Base-by-base conservation (phyloP, 805 yeast genomes). In the Candida dajiaensis region DNA sequence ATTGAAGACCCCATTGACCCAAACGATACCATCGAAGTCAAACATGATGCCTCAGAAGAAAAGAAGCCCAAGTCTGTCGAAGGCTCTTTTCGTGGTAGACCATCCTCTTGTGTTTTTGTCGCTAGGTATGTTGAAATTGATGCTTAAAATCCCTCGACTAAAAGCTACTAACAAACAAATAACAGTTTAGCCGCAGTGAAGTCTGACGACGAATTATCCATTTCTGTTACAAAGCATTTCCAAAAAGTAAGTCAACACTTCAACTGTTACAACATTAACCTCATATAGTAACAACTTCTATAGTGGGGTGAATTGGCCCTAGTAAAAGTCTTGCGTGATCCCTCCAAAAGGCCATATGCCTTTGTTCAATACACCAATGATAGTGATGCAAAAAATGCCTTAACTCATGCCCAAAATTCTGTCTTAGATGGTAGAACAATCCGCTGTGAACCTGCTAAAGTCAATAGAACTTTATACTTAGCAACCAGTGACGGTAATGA, bases 401-500 rank as follows among this genome's bases (percentile, higher is more conserved):
- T 89, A 44, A 65, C 62, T 18, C 71, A 72, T 49, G 95, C 89
- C 11, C 92, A 86, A 56, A 81, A 82, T 47, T 72, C 88, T 6
- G 63, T 70, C 7, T 65, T 89, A 41, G 80, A 86, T 61, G 95
- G 89, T 13, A 74, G 96, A 61, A 70, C 79, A 4, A 78, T 92
- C 39, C 76, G 97, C 46, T 87, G 96, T 66, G 97, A 92, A 66
- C 82, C 82, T 18, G 98, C 98, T 1, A 82, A 85, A 58, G 96
- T 90, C 40, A 92, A 90, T 65, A 74, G 97, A 52, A 90, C 97
- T 13, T 69, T 92, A 38, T 85, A 78, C 60, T 63, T 89, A 40
- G 65, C 80, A 12, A 62, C 67, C 12, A 54, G 63, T 15, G 47
- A 56, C 11, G 69, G 66, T 15, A 39, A 42, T 11, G 57, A 61